These are phyloP conservation scores for Neopestalotiopsis sp. DNA, from an alignment of 2,329 filamentous ascomycete genomes.

Conservation along the genomic window DNA sequence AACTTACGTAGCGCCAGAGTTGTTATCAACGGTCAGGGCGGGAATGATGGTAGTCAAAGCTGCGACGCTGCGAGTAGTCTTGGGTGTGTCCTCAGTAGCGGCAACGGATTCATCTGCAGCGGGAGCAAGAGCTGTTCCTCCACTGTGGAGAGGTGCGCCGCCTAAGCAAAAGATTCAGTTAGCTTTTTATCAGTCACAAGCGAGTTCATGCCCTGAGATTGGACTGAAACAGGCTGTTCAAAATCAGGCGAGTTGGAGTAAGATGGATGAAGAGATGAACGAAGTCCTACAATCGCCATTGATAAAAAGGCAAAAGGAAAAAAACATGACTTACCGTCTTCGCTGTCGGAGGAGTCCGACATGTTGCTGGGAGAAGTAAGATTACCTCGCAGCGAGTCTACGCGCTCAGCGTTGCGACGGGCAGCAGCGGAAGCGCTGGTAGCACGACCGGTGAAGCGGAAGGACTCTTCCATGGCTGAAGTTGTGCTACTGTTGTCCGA, in stretches of 20 bases:
- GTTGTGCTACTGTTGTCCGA: background rate
- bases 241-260: background rate
- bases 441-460: background rate
- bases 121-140: background rate
- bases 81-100: background rate
- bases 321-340: conserved; percentile 10
- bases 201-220: background rate
- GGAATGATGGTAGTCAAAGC: background rate
- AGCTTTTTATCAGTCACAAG: background rate
- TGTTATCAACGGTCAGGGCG: background rate
- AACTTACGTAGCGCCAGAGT: conserved; percentile 2
- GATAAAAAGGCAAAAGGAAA: background rate
- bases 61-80: background rate
- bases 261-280: background rate
- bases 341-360: background rate
- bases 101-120: background rate
- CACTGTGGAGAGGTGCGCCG: background rate
- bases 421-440: background rate
- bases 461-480: background rate
- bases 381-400: background rate
- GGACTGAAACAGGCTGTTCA: background rate
- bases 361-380: conserved; percentile 13
- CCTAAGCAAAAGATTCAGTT: background rate
- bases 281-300: background rate
- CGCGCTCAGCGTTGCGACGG: background rate